Evolutionary conservation across 2,329 filamentous ascomycete genomes (phyloP).

Genomic region (Diaporthe sp.): DNA sequence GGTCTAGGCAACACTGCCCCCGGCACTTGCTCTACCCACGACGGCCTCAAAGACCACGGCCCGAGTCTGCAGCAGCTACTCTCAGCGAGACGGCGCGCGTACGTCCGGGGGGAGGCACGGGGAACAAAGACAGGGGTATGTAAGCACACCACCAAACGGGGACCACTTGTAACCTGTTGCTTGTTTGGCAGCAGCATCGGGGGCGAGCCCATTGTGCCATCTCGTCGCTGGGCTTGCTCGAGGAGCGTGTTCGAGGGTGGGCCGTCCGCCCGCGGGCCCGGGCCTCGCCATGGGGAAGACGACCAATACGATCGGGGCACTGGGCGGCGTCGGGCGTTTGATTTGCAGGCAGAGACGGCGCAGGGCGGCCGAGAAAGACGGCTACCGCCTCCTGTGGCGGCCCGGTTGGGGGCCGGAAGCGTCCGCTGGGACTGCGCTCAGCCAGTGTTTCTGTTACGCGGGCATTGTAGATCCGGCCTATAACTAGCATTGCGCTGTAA

Average conservation of each 20-base stretch:
- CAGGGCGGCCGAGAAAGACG: conserved; percentile 16
- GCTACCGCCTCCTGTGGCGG: conserved; percentile 14
- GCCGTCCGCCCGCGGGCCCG: conserved; percentile 3
- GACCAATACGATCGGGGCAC: not conserved
- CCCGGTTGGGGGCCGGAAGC: conserved; percentile 19
- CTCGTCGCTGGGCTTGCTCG: conserved; percentile 7
- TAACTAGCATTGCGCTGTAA: conserved; percentile 10
- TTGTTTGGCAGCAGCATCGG: conserved; percentile 18
- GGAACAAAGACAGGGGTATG: not conserved
- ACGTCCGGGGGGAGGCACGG: not conserved
- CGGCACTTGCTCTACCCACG: not conserved
- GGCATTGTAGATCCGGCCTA: conserved; percentile 18
- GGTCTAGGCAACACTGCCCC: conserved; percentile 31
- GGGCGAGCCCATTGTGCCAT: too few species aligned
- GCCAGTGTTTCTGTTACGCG: conserved; percentile 19
- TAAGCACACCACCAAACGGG: not conserved
- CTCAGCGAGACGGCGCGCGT: not conserved
- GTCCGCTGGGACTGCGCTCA: not conserved
- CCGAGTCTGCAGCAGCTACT: not conserved
- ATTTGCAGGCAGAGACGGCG: conserved; percentile 23
- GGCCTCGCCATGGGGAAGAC: not conserved
- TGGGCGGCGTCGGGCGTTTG: not conserved
- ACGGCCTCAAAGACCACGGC: not conserved
- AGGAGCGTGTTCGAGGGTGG: conserved; percentile 22
- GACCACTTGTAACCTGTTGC: not conserved